Evolutionary conservation across 1,139 yeast species (phyloP), one percentile per base, ranked within the genome.

Genomic region (Geotrichum fermentans): DNA sequence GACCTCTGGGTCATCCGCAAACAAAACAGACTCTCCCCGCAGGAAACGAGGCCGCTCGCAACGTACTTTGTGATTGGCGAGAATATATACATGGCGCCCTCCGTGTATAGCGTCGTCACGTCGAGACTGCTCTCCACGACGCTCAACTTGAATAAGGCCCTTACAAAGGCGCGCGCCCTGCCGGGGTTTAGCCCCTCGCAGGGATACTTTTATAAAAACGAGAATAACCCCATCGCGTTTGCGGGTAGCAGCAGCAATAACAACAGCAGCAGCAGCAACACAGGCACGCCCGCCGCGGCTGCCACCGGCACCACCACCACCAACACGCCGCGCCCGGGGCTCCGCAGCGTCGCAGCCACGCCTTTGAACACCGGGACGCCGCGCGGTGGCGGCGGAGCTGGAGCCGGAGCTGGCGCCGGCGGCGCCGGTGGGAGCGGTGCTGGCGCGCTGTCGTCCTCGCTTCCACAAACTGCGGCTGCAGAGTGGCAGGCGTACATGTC

Each of bases 11-110:
- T 90, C 16, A 78, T 92, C 11, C 74, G 95, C 51, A 89, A 89
- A 62, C 97, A 90, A 64, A 71, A 78, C 43, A 70, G 97, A 28
- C 58, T 74, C 5, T 71, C 75, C 36, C 78, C 80, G 6, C 71
- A 69, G 4, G 74, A 73, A 24, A 78, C 78, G 0, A 70, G 75
- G 37, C 74, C 81, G 1, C 61, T 87, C 11, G 74, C 82, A 4
- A 94, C 88, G 58, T 92, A 85, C 68, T 90, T 87, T 65, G 82
- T 90, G 40, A 80, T 89, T 35, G 96, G 96, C 3, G 95, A 96
- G 22, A 89, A 88, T 60, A 84, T 92, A 3, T 92, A 90, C 68
- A 94, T 87, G 78, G 85, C 97, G 0, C 97, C 97, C 0, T 64
- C 74, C 3, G 72, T 79, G 1, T 74, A 76, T 56, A 73, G 79